Conservation (phyloP, 495 filamentous ascomycete genomes). For the Aspergillus wentii region DNA sequence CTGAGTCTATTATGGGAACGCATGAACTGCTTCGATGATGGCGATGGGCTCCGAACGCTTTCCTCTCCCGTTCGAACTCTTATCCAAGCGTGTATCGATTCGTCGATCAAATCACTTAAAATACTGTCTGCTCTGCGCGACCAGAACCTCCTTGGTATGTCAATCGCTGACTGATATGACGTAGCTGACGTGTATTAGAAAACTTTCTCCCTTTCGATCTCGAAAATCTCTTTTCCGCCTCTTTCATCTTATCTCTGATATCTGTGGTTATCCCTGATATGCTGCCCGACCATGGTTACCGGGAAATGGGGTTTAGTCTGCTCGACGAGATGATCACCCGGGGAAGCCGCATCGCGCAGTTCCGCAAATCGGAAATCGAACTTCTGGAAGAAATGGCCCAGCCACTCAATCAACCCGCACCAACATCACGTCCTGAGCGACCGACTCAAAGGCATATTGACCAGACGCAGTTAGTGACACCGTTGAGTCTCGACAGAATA, state of each 20-base stretch:
- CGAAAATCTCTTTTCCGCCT: constrained; percentile 24
- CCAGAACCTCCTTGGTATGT: constrained; percentile 26
- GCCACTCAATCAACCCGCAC: constrained; percentile 4
- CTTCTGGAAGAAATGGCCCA: constrained; percentile 19
- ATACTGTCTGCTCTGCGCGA: constrained; percentile 19
- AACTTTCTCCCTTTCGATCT: constrained; percentile 30
- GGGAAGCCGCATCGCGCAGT: constrained; percentile 23
- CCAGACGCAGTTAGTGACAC: neutral
- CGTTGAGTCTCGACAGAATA: neutral
- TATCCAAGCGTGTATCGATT: constrained; percentile 21
- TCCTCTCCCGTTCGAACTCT: constrained; percentile 20
- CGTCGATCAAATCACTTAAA: constrained; percentile 20
- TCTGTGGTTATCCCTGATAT: constrained; percentile 18
- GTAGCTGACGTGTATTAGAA: constrained; percentile 9
- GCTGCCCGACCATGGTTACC: constrained; percentile 17
- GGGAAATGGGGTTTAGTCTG: constrained; percentile 16
- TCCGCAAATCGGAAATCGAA: constrained; percentile 25
- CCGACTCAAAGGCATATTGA: no score
- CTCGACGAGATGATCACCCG: constrained; percentile 25
- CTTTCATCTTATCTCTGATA: constrained; percentile 20
- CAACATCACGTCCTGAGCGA: neutral
- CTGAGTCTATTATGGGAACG: constrained; percentile 20
- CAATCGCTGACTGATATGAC: neutral
- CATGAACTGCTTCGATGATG: constrained; percentile 16
- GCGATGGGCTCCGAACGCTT: constrained; percentile 9